Evolutionary conservation across 257 asterid genomes (phyloP), one percentile per base, ranked within the genome.

Genomic region (Eustoma russellianum): DNA sequence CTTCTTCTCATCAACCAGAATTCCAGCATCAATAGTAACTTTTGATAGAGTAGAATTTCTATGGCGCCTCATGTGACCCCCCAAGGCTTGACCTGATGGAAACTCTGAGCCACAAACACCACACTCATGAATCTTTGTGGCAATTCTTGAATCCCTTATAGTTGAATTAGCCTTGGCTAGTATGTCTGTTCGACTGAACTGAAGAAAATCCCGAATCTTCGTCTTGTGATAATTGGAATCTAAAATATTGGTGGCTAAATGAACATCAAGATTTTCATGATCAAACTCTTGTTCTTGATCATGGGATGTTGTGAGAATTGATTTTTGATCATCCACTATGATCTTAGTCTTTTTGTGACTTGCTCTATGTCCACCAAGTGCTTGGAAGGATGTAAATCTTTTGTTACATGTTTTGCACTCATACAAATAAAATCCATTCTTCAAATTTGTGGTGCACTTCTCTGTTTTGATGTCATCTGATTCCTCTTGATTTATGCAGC

Each of bases 331-430:
- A n/a, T n/a, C n/a, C n/a, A n/a, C n/a, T n/a, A n/a, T n/a, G n/a
- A n/a, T n/a, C n/a, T 81, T 85, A 1, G 80, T 83, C 66, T 72
- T 79, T 70, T 83, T 88, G 62, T 88, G 97, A 54, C 97, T 81
- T 7, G 97, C 84, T 45, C 97, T 57, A 69, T 88, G 97, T 16
- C 95, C 97, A 5, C 97, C 97, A 30, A 88, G 62, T 35, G 97
- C 97, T 64, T 88, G 97, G 51, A 85, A 88, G 0, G 95, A 82
- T 3, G 92, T 78, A 64, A 85, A 88, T 13, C 73, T 66, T 44
- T 92, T 66, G 72, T 67, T 77, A 61, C 95, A 88, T 10, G 94
- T 85, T 50, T 83, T 88, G 71, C 95, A 88, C 71, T 85, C 94
- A 35, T 88, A 85, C 14, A 74, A 83, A 51, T 65, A 77, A 51